Evolutionary conservation across 192 early-diverging fungal species (phyloP).

Genomic region (Pilobolus umbonatus): DNA sequence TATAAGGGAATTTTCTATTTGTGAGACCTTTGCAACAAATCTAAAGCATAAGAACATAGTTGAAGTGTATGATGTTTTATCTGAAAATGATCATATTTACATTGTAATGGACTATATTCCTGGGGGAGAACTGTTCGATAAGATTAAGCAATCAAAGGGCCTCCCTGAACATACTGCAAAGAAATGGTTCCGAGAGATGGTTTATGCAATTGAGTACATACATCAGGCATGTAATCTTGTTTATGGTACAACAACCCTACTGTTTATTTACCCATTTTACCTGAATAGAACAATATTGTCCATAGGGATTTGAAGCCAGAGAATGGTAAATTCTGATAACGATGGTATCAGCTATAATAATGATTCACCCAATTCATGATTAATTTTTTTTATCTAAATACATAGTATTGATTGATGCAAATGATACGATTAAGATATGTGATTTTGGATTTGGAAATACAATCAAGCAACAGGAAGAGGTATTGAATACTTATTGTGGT

Average conservation of each 20-base stretch:
- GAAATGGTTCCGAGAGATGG: slow-evolving; percentile 48
- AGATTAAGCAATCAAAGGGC: slow-evolving; percentile 44
- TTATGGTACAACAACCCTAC: not conserved
- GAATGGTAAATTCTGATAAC: slow-evolving; percentile 43
- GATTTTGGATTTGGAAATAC: slow-evolving; percentile 65
- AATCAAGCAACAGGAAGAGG: slow-evolving; percentile 38
- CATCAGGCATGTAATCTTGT: slow-evolving; percentile 36
- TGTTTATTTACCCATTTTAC: not conserved
- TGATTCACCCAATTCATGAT: not conserved
- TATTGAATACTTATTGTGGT: slow-evolving; percentile 65
- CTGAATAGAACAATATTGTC: slow-evolving; percentile 48
- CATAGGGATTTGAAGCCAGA: slow-evolving; percentile 62
- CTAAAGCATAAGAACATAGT: slow-evolving; percentile 53
- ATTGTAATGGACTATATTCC: slow-evolving; percentile 57
- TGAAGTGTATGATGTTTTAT: slow-evolving; percentile 44
- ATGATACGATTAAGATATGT: slow-evolving; percentile 46
- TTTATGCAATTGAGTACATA: slow-evolving; percentile 49
- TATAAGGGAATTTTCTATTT: slow-evolving; percentile 43
- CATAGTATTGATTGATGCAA: slow-evolving; percentile 43
- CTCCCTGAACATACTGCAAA: slow-evolving; percentile 43
- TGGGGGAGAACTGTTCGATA: slow-evolving; percentile 57
- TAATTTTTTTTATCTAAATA: not conserved
- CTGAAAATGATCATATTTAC: slow-evolving; percentile 47
- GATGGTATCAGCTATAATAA: too few species aligned
- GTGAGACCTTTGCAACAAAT: slow-evolving; percentile 28